Evolutionary conservation across 306 rosid species (phyloP).

Genomic region (Cucumis hystrix): DNA sequence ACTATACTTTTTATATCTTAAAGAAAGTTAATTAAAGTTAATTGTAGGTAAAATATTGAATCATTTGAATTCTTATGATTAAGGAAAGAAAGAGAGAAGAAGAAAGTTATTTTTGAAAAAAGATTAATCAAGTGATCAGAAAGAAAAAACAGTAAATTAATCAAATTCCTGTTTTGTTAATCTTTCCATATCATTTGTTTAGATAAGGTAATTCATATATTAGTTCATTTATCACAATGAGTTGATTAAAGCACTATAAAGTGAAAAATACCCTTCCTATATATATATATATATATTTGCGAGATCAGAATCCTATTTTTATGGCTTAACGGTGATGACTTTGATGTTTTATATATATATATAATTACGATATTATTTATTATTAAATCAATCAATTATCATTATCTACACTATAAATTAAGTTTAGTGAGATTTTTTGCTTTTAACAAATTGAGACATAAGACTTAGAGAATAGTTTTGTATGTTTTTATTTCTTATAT

Average conservation of each 20-base stretch:
- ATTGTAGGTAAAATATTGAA: too few relatives aligned
- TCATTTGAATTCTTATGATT: neutral
- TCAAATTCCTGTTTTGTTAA: neutral
- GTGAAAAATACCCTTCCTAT: neutral
- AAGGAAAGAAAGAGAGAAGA: neutral
- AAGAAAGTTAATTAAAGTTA: too few relatives aligned
- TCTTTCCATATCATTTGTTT: neutral
- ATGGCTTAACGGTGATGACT: neutral
- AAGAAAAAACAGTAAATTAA: neutral
- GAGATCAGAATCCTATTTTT: neutral
- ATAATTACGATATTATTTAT: too few relatives aligned
- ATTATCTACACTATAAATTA: too few relatives aligned
- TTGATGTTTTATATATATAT: neutral
- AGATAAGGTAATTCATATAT: neutral
- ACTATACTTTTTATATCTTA: too few relatives aligned
- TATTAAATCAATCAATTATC: too few relatives aligned
- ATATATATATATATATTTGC: neutral
- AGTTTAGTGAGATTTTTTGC: too few relatives aligned
- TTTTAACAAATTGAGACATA: too few relatives aligned
- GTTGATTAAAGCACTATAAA: neutral
- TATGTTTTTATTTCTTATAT: too few relatives aligned
- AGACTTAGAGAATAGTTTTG: too few relatives aligned
- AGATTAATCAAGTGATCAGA: too few relatives aligned
- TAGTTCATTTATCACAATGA: too few relatives aligned
- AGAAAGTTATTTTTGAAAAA: neutral